Evolutionary conservation across 1,139 yeast genomes (phyloP).

Genomic region (Yamadazyma siamensis): DNA sequence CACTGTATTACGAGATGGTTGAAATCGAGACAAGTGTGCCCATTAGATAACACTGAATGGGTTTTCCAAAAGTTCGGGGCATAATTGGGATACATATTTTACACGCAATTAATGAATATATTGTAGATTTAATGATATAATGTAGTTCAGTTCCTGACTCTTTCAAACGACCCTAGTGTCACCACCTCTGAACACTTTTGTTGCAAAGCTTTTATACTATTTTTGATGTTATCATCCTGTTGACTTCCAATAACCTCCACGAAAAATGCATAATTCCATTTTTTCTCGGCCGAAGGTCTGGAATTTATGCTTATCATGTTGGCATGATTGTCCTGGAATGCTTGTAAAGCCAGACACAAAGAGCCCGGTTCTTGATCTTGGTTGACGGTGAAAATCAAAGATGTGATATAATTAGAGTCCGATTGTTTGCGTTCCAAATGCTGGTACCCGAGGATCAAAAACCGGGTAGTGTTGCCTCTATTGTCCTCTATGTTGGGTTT

Average conservation of each 20-base stretch:
- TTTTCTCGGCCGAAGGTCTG: constrained; percentile 59
- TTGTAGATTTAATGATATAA: constrained; percentile 1
- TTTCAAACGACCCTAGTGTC: constrained; percentile 35
- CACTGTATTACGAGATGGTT: constrained; percentile 98
- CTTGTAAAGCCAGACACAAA: constrained; percentile 60
- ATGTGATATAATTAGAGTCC: constrained; percentile 31
- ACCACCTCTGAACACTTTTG: constrained; percentile 29
- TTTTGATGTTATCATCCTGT: constrained; percentile 16
- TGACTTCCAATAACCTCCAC: constrained; percentile 53
- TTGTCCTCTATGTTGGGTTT: constrained; percentile 63
- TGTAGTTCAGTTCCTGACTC: constrained; percentile 10
- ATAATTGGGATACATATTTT: neutral
- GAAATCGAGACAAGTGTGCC: constrained; percentile 95
- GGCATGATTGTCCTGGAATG: constrained; percentile 54
- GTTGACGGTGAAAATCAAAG: constrained; percentile 64
- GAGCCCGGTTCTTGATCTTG: constrained; percentile 63
- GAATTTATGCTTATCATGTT: constrained; percentile 73
- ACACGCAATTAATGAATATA: constrained; percentile 2
- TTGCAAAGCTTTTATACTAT: constrained; percentile 16
- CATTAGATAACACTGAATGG: constrained; percentile 95
- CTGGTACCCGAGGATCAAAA: constrained; percentile 56
- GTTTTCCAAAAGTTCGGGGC: constrained; percentile 75
- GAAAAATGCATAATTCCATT: constrained; percentile 86
- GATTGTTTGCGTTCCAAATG: constrained; percentile 8
- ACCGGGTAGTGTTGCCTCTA: constrained; percentile 77